phyloP scores from a whole-genome alignment of 495 filamentous ascomycete species.

The Aspergillus haitiensis region DNA sequence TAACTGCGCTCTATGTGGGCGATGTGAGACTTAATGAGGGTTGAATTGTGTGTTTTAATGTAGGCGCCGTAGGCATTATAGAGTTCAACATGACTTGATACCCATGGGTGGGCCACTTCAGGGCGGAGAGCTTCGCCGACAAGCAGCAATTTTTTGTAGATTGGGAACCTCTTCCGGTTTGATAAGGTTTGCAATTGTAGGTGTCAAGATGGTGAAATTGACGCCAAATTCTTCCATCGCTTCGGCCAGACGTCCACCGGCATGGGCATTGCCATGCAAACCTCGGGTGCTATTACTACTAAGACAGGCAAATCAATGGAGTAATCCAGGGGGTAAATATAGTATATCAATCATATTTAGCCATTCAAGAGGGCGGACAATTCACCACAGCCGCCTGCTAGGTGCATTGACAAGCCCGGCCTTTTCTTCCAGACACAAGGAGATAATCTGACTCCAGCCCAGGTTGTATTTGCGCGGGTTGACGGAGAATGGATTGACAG shows the following conservation, averaged over 20 bases:
- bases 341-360: conserved; percentile 49
- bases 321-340: conserved; percentile 80
- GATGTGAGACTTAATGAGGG: conserved; percentile 65
- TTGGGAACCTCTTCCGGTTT: conserved; percentile 10
- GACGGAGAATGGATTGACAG: conserved; percentile 65
- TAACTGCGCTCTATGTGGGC: conserved; percentile 68
- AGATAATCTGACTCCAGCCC: conserved; percentile 61
- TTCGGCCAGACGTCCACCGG: conserved; percentile 59
- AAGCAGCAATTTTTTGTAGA: conserved; percentile 11
- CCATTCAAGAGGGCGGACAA: background rate
- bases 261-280: conserved; percentile 81
- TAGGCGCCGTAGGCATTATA: conserved; percentile 49
- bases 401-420: conserved; percentile 84
- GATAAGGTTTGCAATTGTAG: conserved; percentile 13
- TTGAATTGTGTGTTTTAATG: conserved; percentile 73
- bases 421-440: conserved; percentile 65
- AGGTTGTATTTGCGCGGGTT: conserved; percentile 64
- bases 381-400: conserved; percentile 25
- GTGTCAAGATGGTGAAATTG: conserved; percentile 17
- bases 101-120: conserved; percentile 9
- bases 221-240: conserved; percentile 17
- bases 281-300: conserved; percentile 71
- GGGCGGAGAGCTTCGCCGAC: conserved; percentile 16
- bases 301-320: conserved; percentile 66
- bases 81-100: conserved; percentile 9